These are phyloP conservation scores for Acanthamoeba sp. DNA, from an alignment of 208 protist genomes.

Conservation along the genomic window DNA sequence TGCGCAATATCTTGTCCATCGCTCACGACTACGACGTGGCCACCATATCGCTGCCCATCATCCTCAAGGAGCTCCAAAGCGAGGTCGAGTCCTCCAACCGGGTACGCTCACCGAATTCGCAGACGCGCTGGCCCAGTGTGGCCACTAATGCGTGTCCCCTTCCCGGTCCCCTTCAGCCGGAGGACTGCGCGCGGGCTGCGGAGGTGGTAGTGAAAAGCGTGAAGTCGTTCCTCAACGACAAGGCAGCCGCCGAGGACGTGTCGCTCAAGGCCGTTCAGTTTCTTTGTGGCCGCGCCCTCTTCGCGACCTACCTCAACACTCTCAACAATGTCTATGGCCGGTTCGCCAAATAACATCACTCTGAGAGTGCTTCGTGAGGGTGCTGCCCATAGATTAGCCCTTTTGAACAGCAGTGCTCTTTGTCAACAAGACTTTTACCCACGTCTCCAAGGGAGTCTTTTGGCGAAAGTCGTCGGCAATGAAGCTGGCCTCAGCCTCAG, in stretches of 20 bases:
- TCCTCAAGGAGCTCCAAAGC: constrained; percentile 41
- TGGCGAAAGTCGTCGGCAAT: too few species aligned
- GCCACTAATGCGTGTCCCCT: too few species aligned
- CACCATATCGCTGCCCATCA: constrained; percentile 29
- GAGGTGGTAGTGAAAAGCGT: constrained; percentile 60
- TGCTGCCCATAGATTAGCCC: too few species aligned
- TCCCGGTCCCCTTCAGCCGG: neutral
- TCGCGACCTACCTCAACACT: constrained; percentile 19
- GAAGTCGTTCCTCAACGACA: constrained; percentile 39
- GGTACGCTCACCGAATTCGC: neutral
- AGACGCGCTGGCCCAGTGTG: too few species aligned
- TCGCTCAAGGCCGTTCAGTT: constrained; percentile 38
- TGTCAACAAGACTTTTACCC: too few species aligned
- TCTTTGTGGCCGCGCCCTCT: neutral
- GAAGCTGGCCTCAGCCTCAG: too few species aligned
- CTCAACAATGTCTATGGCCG: constrained; percentile 55
- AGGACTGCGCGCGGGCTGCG: constrained; percentile 20
- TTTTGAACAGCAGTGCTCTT: too few species aligned
- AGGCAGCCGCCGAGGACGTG: constrained; percentile 2
- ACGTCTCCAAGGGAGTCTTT: too few species aligned
- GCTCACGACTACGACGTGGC: constrained; percentile 52
- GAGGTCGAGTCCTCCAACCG: constrained; percentile 4
- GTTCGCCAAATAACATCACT: neutral
- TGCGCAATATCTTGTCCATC: constrained; percentile 29
- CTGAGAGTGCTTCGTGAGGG: too few species aligned